Base-by-base conservation (phyloP, 108 stramenopile genomes). In the Pseudonitzschia multiseries region DNA sequence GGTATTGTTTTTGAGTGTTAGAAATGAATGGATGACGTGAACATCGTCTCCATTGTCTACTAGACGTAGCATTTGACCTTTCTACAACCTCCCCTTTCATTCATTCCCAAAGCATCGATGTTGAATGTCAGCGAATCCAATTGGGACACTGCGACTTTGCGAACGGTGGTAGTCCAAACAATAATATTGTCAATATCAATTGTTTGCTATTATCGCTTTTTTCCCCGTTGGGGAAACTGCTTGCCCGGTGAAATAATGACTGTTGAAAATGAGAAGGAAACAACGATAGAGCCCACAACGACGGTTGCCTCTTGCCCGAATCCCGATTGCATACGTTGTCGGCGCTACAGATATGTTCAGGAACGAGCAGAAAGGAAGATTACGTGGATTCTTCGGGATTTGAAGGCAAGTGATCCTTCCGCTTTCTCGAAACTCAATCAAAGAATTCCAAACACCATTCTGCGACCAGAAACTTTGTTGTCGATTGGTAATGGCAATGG, bases 311-410 rank as follows among this genome's bases (percentile, higher is more conserved):
- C 69, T 29, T 80, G 79, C 42, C 42, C 68, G 42, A 80, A 80
- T 54, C 73, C 73, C 20, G 24, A 74, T 36, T 80, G 79, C 54
- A 57, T 74, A 40, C 73, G 79, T 9, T 80, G 73, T 57, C 69
- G 64, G 24, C 51, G 65, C 12, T 80, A 80, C 70, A 32, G 54
- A 28, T 61, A 74, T 54, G 69, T 80, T 14, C 68, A 80, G 21
- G 28, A 46, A 14, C 40, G 42, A 29, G 79, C 73, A 12, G 24
- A 57, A 48, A 60, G 48, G 29, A 64, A 73, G 70, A 51, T 74
- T 22, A 62, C 69, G 46, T 72, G 71, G 70, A 57, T 78, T 8
- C 40, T 73, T 4, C 62, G 62, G 27, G 62, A 73, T 62, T 64
- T 73, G 31, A 31, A 32, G 44, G 33, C 56, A 66, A 26, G 31